Conservation (phyloP, 2,329 filamentous ascomycete species). For the Phaeosphaeria sp. region DNA sequence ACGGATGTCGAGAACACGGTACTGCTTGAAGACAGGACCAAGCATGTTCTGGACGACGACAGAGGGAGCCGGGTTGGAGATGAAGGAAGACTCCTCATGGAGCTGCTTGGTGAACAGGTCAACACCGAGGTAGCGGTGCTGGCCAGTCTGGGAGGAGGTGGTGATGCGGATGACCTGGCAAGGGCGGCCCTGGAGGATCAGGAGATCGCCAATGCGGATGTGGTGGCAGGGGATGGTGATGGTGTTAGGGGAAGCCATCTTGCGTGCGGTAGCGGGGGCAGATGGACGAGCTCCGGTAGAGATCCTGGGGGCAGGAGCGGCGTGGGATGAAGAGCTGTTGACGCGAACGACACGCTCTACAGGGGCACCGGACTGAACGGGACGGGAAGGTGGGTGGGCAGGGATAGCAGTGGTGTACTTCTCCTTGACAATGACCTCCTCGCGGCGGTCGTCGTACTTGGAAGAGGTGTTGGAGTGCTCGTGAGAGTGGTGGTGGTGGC, state of each 20-base stretch:
- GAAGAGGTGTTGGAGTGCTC: slow-evolving; percentile 44
- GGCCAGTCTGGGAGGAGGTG: slow-evolving; percentile 94
- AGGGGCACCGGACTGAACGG: slow-evolving; percentile 48
- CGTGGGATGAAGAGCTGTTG: slow-evolving; percentile 59
- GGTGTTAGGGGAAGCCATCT: slow-evolving; percentile 73
- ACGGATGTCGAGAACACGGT: slow-evolving; percentile 97
- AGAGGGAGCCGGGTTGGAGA: slow-evolving; percentile 94
- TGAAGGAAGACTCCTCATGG: slow-evolving; percentile 97
- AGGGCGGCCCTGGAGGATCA: slow-evolving; percentile 98
- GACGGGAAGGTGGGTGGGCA: slow-evolving; percentile 35
- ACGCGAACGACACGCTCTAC: slow-evolving; percentile 35
- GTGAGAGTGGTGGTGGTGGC: slow-evolving; percentile 52
- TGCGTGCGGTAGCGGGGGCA: slow-evolving; percentile 32
- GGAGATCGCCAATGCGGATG: slow-evolving; percentile 97
- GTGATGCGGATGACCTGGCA: slow-evolving; percentile 99
- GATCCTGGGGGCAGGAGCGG: slow-evolving; percentile 80
- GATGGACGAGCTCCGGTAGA: slow-evolving; percentile 25
- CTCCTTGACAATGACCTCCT: slow-evolving; percentile 59
- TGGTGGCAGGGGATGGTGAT: slow-evolving; percentile 99
- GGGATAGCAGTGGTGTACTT: slow-evolving; percentile 44
- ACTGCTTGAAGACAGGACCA: slow-evolving; percentile 99
- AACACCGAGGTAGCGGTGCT: slow-evolving; percentile 99
- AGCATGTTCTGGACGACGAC: slow-evolving; percentile 99
- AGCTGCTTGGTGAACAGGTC: slow-evolving; percentile 99
- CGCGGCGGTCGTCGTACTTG: slow-evolving; percentile 44